Conservation (phyloP, 495 filamentous ascomycete genomes). For the Xylaria nigripes region DNA sequence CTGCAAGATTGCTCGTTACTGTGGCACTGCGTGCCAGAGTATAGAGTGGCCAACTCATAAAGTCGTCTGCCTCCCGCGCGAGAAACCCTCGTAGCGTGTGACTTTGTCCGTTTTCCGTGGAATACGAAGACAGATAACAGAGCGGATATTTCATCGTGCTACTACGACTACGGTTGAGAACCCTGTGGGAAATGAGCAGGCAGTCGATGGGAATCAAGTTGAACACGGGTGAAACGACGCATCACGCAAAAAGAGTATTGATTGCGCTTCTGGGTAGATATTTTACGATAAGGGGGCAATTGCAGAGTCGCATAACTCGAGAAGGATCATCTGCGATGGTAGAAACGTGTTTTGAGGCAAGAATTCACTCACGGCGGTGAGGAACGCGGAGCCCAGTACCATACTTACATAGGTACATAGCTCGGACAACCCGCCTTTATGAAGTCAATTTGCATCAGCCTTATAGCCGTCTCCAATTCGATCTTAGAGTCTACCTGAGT, state of each 20-base stretch:
- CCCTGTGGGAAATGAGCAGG: background rate
- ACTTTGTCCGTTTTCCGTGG: background rate
- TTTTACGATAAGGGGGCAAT: no score
- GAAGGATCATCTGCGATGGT: no score
- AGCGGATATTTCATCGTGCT: background rate
- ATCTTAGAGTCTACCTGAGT: no score
- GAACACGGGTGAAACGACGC: background rate
- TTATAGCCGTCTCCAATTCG: background rate
- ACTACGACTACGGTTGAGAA: background rate
- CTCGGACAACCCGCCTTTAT: background rate
- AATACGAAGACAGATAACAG: background rate
- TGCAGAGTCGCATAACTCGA: no score
- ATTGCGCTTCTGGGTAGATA: no score
- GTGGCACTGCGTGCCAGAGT: slow-evolving; percentile 7
- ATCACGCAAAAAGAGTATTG: background rate
- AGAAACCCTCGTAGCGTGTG: background rate
- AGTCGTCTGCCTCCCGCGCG: slow-evolving; percentile 2
- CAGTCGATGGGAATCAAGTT: background rate
- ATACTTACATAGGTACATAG: no score
- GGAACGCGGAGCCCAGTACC: background rate
- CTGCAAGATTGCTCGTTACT: slow-evolving; percentile 16
- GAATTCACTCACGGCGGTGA: background rate
- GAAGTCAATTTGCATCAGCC: background rate
- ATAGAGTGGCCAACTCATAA: slow-evolving; percentile 9
- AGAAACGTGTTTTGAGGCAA: no score